A percentile compares a stretch with the other conserved stretches of the same genome.
Evolutionary conservation across 1,284 basidiomycete genomes (phyloP).

Genomic region (Tilletia horrida): DNA sequence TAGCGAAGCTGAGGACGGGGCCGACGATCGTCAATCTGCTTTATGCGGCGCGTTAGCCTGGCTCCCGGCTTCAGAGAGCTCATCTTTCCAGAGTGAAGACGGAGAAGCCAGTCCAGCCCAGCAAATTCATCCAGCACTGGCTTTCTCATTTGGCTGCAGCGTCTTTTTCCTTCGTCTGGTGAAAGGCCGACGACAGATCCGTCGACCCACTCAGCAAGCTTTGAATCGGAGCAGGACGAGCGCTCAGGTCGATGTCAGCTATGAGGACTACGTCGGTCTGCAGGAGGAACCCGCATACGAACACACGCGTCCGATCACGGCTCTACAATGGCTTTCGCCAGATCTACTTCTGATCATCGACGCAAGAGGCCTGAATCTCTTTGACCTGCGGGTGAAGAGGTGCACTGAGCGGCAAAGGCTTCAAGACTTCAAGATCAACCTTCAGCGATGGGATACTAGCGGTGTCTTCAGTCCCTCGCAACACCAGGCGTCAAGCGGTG

Average conservation of each 20-base stretch:
- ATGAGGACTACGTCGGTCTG: conserved; percentile 23
- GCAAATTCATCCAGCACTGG: conserved; percentile 34
- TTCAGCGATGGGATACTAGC: conserved; percentile 1
- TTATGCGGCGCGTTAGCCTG: conserved; percentile 36
- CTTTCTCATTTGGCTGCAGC: conserved; percentile 38
- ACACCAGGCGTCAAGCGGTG: conserved; percentile 55
- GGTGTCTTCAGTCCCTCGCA: conserved; percentile 24
- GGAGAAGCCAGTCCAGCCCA: neutral
- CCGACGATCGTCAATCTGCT: no score
- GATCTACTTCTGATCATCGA: conserved; percentile 40
- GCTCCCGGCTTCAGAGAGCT: conserved; percentile 37
- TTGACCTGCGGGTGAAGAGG: conserved; percentile 35
- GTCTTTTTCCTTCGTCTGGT: conserved; percentile 38
- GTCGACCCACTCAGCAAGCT: neutral
- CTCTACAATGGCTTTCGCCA: conserved; percentile 59
- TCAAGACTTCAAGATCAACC: neutral
- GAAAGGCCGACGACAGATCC: conserved; percentile 21
- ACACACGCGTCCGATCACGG: conserved; percentile 54
- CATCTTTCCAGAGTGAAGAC: neutral
- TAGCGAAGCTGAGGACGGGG: neutral
- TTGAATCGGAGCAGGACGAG: no score
- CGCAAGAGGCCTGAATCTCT: conserved; percentile 30
- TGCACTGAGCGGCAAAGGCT: conserved; percentile 37
- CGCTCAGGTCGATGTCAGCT: neutral
- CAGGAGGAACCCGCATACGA: conserved; percentile 44